These are phyloP conservation scores for Ustilago hordei DNA, from an alignment of 1,284 basidiomycete genomes.

Conservation along the genomic window DNA sequence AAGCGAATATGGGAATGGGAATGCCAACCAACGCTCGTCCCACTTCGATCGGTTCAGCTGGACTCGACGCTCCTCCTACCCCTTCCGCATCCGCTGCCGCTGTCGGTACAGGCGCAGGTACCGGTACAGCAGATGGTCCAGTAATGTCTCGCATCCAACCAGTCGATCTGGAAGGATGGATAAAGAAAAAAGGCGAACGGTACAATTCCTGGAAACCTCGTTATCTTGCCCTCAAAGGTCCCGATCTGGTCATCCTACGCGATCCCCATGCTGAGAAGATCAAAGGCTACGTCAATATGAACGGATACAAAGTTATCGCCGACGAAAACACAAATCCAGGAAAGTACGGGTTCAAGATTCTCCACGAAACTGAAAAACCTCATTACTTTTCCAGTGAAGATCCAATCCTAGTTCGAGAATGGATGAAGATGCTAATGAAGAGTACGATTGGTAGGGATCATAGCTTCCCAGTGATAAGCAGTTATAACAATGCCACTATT, in stretches of 20 bases:
- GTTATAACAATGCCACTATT: constrained; percentile 96
- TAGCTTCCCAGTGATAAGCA: constrained; percentile 84
- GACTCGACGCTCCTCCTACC: constrained; percentile 43
- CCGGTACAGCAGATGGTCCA: constrained; percentile 23
- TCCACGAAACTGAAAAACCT: constrained; percentile 87
- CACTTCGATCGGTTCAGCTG: constrained; percentile 32
- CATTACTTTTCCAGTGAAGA: constrained; percentile 94
- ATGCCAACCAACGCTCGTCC: constrained; percentile 30
- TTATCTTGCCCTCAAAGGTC: constrained; percentile 96
- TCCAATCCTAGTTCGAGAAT: constrained; percentile 84
- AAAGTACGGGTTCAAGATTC: constrained; percentile 92
- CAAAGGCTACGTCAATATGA: constrained; percentile 93
- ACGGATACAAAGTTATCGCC: constrained; percentile 91
- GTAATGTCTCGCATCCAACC: constrained; percentile 66
- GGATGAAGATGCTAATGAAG: constrained; percentile 99
- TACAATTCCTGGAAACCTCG: constrained; percentile 94
- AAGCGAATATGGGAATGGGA: constrained; percentile 15
- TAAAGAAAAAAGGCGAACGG: constrained; percentile 93
- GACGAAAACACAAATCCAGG: constrained; percentile 93
- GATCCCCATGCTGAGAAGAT: constrained; percentile 73
- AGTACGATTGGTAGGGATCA: constrained; percentile 85
- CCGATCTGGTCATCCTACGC: constrained; percentile 68
- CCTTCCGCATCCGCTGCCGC: constrained; percentile 48
- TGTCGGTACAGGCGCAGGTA: constrained; percentile 52
- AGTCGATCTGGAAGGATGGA: constrained; percentile 76